Percentiles rank a stretch among this genome's conserved stretches.
Evolutionary conservation across 345 rosid genomes (phyloP).

Genomic region (Acer negundo): DNA sequence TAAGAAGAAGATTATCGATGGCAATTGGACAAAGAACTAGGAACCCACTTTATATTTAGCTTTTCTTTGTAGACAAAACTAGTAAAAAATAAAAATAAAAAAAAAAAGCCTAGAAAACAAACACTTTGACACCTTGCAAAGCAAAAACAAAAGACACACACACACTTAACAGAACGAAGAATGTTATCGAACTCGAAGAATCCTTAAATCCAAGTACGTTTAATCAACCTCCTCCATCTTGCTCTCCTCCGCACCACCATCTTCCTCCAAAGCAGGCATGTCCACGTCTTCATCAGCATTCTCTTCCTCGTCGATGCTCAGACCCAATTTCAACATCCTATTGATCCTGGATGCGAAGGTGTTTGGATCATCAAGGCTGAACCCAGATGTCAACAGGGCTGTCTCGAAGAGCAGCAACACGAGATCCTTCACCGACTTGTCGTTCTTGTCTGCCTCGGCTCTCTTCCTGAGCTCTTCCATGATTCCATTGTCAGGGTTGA

Average conservation of each 20-base stretch:
- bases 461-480: constrained; percentile 90
- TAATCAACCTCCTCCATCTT: constrained; percentile 95
- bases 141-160: not conserved
- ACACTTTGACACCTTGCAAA: not conserved
- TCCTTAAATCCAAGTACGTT: not conserved
- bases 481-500: constrained; percentile 83
- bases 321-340: constrained; percentile 85
- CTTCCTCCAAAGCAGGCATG: constrained; percentile 83
- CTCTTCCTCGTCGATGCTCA: constrained; percentile 79
- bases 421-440: constrained; percentile 83
- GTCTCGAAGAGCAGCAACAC: constrained; percentile 80
- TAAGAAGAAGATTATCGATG: no score
- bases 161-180: not conserved
- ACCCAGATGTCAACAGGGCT: constrained; percentile 77
- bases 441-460: constrained; percentile 79
- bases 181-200: not conserved
- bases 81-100: not conserved
- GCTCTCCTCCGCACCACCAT: constrained; percentile 80
- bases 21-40: not conserved
- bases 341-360: constrained; percentile 78
- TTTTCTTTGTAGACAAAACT: no score
- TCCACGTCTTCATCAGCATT: constrained; percentile 55
- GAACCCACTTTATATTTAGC: not conserved
- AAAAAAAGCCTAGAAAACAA: not conserved
- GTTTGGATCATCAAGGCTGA: constrained; percentile 89